These are phyloP conservation scores for Alternaria metachromatica DNA, from an alignment of 2,329 filamentous ascomycete genomes.

Conservation along the genomic window DNA sequence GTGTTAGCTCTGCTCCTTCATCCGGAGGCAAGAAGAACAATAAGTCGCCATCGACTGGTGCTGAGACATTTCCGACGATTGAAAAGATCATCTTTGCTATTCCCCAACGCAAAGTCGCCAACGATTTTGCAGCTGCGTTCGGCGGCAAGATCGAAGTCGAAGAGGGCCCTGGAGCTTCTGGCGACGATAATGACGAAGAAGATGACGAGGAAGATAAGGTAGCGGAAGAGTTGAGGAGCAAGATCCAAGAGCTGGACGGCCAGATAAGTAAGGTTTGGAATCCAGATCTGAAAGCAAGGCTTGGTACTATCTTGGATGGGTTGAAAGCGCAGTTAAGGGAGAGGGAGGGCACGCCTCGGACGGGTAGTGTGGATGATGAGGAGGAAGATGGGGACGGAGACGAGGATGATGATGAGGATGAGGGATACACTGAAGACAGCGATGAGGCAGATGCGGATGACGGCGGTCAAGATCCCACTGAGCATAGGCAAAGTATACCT, in stretches of 20 bases:
- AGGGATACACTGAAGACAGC: not conserved
- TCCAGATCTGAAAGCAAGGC: slow-evolving; percentile 40
- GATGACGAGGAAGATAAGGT: slow-evolving; percentile 30
- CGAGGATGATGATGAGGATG: not conserved
- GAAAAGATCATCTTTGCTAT: slow-evolving; percentile 67
- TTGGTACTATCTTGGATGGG: slow-evolving; percentile 37
- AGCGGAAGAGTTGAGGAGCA: slow-evolving; percentile 38
- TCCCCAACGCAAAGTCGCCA: slow-evolving; percentile 59
- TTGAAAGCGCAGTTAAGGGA: slow-evolving; percentile 39
- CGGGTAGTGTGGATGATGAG: not conserved
- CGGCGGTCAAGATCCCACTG: not conserved
- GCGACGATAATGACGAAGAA: slow-evolving; percentile 34
- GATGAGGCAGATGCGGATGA: not conserved
- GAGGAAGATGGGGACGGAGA: not conserved
- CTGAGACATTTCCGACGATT: slow-evolving; percentile 54
- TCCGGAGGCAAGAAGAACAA: slow-evolving; percentile 36
- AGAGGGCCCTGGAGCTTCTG: slow-evolving; percentile 48
- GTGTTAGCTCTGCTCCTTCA: not conserved
- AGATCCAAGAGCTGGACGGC: slow-evolving; percentile 46
- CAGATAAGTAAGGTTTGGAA: slow-evolving; percentile 46
- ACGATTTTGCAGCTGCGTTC: slow-evolving; percentile 60
- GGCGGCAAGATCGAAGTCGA: slow-evolving; percentile 49
- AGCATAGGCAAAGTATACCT: not conserved
- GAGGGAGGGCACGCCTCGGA: slow-evolving; percentile 12
- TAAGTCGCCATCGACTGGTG: slow-evolving; percentile 1